A percentile compares a stretch with the other conserved stretches of the same genome.
Evolutionary conservation across 78 protist genomes (phyloP).

Genomic region (Andalucia godoyi): DNA sequence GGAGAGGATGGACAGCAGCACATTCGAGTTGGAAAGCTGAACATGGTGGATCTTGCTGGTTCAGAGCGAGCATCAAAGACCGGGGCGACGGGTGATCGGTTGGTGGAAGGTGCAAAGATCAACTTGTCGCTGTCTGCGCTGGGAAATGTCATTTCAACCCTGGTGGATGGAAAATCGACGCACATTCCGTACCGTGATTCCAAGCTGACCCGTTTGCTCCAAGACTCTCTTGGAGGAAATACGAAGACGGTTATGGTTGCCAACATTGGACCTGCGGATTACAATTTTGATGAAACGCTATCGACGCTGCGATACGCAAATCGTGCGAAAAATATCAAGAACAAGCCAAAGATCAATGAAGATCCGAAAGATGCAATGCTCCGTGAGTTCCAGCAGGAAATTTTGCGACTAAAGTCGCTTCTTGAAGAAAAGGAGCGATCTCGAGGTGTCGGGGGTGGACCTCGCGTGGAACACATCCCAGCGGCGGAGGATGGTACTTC

Average conservation of each 20-base stretch:
- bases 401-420: conserved; percentile 14
- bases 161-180: conserved; percentile 33
- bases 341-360: conserved; percentile 74
- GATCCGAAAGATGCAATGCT: conserved; percentile 81
- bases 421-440: neutral
- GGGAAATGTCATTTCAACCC: conserved; percentile 62
- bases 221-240: conserved; percentile 83
- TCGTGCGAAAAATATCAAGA: conserved; percentile 81
- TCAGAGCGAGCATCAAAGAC: conserved; percentile 77
- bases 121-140: conserved; percentile 67
- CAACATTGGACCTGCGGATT: conserved; percentile 59
- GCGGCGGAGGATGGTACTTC: neutral
- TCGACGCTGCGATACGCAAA: conserved; percentile 68
- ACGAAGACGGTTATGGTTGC: conserved; percentile 77
- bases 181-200: conserved; percentile 84
- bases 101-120: conserved; percentile 66
- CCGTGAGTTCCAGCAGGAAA: conserved; percentile 49
- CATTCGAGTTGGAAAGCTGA: conserved; percentile 39
- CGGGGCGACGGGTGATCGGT: conserved; percentile 49
- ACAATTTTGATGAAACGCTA: conserved; percentile 59
- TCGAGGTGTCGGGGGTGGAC: neutral
- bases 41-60: conserved; percentile 83
- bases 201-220: conserved; percentile 72
- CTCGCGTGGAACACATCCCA: neutral
- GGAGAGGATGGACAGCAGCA: neutral